Conservation (phyloP, 2,329 filamentous ascomycete genomes). For the Beauveria asiatica region DNA sequence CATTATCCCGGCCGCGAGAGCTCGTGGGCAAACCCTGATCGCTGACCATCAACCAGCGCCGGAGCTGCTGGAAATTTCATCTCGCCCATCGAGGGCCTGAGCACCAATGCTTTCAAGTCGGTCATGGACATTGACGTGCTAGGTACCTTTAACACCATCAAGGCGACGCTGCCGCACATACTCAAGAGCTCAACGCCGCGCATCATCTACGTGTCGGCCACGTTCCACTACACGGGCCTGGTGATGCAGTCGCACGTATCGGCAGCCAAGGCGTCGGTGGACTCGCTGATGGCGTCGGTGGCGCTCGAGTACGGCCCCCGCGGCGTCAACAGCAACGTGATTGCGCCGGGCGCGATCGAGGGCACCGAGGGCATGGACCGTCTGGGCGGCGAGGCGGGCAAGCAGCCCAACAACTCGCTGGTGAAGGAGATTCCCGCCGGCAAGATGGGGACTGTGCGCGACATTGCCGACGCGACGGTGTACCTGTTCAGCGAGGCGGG, state of each 20-base stretch:
- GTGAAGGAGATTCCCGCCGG: constrained; percentile 57
- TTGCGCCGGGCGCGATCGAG: constrained; percentile 78
- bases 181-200: constrained; percentile 67
- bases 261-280: constrained; percentile 84
- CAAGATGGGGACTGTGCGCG: constrained; percentile 68
- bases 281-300: constrained; percentile 71
- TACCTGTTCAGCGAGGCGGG: constrained; percentile 81
- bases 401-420: constrained; percentile 21
- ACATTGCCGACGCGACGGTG: constrained; percentile 88
- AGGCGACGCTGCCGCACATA: constrained; percentile 79
- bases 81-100: constrained; percentile 72
- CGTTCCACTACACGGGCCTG: constrained; percentile 81
- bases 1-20: no score
- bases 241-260: constrained; percentile 84
- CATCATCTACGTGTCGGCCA: constrained; percentile 84
- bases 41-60: constrained; percentile 46
- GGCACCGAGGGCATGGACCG: constrained; percentile 75
- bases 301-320: constrained; percentile 84
- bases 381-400: constrained; percentile 35
- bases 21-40: neutral
- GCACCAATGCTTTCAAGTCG: constrained; percentile 82
- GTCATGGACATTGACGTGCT: constrained; percentile 96
- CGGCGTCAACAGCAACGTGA: constrained; percentile 80
- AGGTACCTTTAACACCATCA: constrained; percentile 90
- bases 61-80: constrained; percentile 96